phyloP scores from a whole-genome alignment of 306 rosid genomes.

The Astragalus glycyphyllos region DNA sequence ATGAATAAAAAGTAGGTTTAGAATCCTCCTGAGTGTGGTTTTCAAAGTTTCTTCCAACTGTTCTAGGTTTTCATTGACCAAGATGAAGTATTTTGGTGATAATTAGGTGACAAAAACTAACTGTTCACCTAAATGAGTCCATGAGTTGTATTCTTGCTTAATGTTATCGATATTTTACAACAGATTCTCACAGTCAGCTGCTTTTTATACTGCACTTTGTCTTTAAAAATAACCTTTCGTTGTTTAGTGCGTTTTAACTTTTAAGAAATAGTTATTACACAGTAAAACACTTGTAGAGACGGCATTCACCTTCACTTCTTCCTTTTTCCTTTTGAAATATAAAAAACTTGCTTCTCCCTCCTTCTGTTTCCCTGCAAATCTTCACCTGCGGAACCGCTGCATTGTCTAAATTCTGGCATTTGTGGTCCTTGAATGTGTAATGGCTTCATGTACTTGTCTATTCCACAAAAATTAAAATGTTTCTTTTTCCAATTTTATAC shows the following conservation, averaged over 20 bases:
- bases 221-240: not conserved
- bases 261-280: not conserved
- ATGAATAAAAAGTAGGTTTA: not conserved
- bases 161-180: slow-evolving; percentile 8
- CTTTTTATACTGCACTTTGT: slow-evolving; percentile 18
- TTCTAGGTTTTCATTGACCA: slow-evolving; percentile 15
- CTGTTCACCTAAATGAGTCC: not conserved
- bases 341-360: not conserved
- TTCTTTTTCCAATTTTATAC: slow-evolving; percentile 19
- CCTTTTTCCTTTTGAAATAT: not conserved
- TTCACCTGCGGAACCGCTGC: slow-evolving; percentile 14
- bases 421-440: slow-evolving; percentile 14
- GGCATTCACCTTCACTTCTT: slow-evolving; percentile 3
- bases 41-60: slow-evolving; percentile 1
- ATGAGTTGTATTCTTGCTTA: not conserved
- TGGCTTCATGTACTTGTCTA: slow-evolving; percentile 22
- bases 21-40: not conserved
- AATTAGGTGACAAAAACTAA: not conserved
- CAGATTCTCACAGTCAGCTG: slow-evolving; percentile 13
- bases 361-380: not conserved
- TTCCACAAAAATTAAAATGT: not conserved
- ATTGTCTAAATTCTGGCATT: slow-evolving; percentile 8
- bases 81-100: not conserved
- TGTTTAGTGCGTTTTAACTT: not conserved
- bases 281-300: not conserved